These are phyloP conservation scores for Penicillium steckii DNA, from an alignment of 495 filamentous ascomycete species.

Conservation along the genomic window DNA sequence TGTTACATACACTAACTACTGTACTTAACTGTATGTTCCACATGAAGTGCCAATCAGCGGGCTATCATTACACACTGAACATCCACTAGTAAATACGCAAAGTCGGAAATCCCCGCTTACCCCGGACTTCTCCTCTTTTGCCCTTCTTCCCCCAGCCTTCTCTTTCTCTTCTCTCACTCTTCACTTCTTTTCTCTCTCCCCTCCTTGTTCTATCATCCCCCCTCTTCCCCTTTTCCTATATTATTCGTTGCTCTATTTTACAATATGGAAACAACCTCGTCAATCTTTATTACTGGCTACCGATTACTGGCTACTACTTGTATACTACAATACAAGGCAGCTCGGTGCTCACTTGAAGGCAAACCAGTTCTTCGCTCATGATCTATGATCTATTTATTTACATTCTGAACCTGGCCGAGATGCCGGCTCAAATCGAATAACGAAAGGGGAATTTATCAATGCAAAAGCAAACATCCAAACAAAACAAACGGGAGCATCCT, in stretches of 20 bases:
- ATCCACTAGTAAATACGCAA: neutral
- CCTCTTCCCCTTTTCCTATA: neutral
- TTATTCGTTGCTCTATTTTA: too few relatives aligned
- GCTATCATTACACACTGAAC: neutral
- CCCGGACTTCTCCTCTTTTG: slow-evolving; percentile 17
- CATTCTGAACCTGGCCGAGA: slow-evolving; percentile 3
- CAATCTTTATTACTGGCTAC: neutral
- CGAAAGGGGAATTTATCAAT: slow-evolving; percentile 21
- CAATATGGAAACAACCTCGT: too few relatives aligned
- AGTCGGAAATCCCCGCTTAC: slow-evolving; percentile 12
- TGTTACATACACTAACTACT: neutral
- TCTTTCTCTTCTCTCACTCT: neutral
- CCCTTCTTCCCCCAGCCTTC: slow-evolving; percentile 1
- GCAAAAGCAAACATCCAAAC: slow-evolving; percentile 8
- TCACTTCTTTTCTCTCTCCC: neutral
- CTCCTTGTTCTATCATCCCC: neutral
- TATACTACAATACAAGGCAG: too few relatives aligned
- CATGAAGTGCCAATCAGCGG: neutral
- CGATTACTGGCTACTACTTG: neutral
- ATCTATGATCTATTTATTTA: slow-evolving; percentile 34
- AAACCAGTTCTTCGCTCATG: slow-evolving; percentile 21
- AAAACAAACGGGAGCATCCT: slow-evolving; percentile 2
- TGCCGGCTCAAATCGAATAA: slow-evolving; percentile 19
- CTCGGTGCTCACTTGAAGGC: too few relatives aligned
- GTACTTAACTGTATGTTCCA: too few relatives aligned